Conservation (phyloP, 768 basidiomycete genomes). For the Suillus plorans region DNA sequence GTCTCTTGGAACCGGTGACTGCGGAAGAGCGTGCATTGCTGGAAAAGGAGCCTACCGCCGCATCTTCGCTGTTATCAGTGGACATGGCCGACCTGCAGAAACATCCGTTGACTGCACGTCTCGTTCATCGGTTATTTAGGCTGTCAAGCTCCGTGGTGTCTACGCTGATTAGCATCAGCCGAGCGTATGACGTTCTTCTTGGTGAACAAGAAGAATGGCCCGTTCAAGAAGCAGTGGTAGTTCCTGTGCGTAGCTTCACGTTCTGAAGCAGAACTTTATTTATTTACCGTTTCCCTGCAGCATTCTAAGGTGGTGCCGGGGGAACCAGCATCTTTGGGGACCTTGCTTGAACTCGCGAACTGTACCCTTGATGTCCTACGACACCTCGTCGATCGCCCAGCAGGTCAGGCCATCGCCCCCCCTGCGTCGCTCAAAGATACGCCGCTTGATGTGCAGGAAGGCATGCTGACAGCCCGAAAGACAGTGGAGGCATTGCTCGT, state of each 20-base stretch:
- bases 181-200: constrained; percentile 65
- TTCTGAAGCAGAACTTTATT: background rate
- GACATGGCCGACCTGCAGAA: constrained; percentile 60
- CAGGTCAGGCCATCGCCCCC: constrained; percentile 51
- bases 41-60: constrained; percentile 53
- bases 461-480: constrained; percentile 54
- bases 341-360: constrained; percentile 81
- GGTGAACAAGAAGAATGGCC: constrained; percentile 73
- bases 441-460: constrained; percentile 52
- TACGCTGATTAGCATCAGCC: constrained; percentile 68
- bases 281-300: constrained; percentile 36
- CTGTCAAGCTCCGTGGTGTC: constrained; percentile 69
- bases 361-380: constrained; percentile 73
- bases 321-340: constrained; percentile 84
- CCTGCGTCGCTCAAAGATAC: constrained; percentile 28
- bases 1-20: constrained; percentile 77
- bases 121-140: constrained; percentile 71
- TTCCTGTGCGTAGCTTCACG: constrained; percentile 49
- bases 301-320: constrained; percentile 82
- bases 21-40: constrained; percentile 68
- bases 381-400: constrained; percentile 61
- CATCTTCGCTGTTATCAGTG: constrained; percentile 36
- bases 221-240: constrained; percentile 60
- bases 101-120: constrained; percentile 67
- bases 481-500: constrained; percentile 68